Evolutionary conservation across 768 basidiomycete genomes (phyloP).

Genomic region (Amanita thiersii): DNA sequence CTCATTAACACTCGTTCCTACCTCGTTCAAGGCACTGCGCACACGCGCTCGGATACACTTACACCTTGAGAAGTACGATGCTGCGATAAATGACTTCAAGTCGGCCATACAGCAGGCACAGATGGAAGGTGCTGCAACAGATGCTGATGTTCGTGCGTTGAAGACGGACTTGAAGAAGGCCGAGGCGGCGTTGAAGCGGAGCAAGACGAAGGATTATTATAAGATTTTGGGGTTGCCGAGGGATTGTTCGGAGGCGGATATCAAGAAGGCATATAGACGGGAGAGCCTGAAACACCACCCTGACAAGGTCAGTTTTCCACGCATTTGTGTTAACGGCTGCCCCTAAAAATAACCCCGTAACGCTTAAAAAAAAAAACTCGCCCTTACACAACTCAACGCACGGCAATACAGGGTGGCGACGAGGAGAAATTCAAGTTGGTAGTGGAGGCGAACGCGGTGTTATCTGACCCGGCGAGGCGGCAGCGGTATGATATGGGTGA

Average conservation of each 20-base stretch:
- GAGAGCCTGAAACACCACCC: slow-evolving; percentile 84
- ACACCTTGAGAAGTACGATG: slow-evolving; percentile 66
- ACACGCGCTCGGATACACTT: slow-evolving; percentile 79
- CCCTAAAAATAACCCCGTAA: slow-evolving; percentile 10
- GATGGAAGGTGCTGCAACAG: slow-evolving; percentile 46
- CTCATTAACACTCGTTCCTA: slow-evolving; percentile 53
- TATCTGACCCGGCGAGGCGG: slow-evolving; percentile 67
- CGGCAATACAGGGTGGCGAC: slow-evolving; percentile 72
- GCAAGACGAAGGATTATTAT: slow-evolving; percentile 88
- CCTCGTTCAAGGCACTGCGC: slow-evolving; percentile 79
- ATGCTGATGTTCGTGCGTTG: slow-evolving; percentile 54
- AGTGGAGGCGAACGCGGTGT: slow-evolving; percentile 72
- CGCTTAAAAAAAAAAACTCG: neutral
- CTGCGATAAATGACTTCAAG: slow-evolving; percentile 68
- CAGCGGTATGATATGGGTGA: slow-evolving; percentile 78
- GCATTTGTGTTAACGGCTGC: neutral
- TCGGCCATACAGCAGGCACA: slow-evolving; percentile 68
- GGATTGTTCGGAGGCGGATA: slow-evolving; percentile 60
- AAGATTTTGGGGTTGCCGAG: slow-evolving; percentile 62
- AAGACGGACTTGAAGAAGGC: slow-evolving; percentile 70
- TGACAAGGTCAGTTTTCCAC: slow-evolving; percentile 52
- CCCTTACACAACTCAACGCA: neutral
- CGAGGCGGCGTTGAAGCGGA: slow-evolving; percentile 73
- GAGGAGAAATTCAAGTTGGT: slow-evolving; percentile 95
- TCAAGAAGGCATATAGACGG: slow-evolving; percentile 88